These are phyloP conservation scores for Boletus barrowsii DNA, from an alignment of 768 basidiomycete genomes.

Conservation along the genomic window DNA sequence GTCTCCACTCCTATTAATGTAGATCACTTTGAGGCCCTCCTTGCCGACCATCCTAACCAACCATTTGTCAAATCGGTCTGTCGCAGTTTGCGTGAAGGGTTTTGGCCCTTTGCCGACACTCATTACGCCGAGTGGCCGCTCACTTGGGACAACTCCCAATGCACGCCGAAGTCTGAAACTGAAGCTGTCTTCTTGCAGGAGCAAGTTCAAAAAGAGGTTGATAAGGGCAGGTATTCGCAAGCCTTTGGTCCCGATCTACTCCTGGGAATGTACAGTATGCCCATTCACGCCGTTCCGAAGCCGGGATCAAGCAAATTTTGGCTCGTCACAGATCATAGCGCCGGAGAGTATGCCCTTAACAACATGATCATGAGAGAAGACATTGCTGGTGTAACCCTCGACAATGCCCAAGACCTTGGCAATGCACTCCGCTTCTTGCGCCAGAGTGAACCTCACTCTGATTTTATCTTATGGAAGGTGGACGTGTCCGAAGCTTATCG, in stretches of 20 bases:
- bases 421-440: neutral
- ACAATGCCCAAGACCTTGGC: conserved; percentile 34
- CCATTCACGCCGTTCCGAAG: conserved; percentile 40
- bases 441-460: rapidly evolving
- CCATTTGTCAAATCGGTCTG: conserved; percentile 35
- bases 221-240: rapidly evolving
- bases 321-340: conserved; percentile 40
- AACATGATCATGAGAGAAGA: conserved; percentile 19
- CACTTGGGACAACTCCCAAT: neutral
- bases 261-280: conserved; percentile 44
- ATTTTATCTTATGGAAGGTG: neutral
- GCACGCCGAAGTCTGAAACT: neutral
- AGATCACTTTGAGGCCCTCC: conserved; percentile 18
- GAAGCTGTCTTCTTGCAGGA: neutral
- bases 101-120: conserved; percentile 43
- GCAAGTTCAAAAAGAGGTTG: neutral
- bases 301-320: conserved; percentile 37
- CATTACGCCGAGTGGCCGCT: neutral
- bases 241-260: conserved; percentile 24
- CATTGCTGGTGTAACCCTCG: conserved; percentile 27
- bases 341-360: conserved; percentile 35
- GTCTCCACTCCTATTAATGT: conserved; percentile 36
- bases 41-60: conserved; percentile 37
- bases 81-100: conserved; percentile 34
- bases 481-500: conserved; percentile 35